A percentile compares a stretch with the other conserved stretches of the same genome.
phyloP scores from a whole-genome alignment of 129 eudicot genomes.

The Tagetes erecta region DNA sequence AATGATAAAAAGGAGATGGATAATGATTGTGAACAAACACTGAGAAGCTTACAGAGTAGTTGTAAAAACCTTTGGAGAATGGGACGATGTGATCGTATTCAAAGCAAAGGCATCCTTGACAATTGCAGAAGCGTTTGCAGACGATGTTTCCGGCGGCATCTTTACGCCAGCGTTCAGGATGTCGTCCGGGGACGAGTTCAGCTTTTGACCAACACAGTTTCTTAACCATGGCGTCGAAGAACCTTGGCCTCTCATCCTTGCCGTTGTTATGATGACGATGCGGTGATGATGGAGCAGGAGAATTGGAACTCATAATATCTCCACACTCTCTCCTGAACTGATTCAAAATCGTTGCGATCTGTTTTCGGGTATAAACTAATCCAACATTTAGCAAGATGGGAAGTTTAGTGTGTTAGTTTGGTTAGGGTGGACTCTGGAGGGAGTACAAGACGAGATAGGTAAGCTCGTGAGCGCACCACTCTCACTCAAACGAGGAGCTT shows the following conservation, averaged over 20 bases:
- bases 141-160: constrained; percentile 92
- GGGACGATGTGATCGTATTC: constrained; percentile 97
- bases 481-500: too few relatives aligned
- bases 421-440: too few relatives aligned
- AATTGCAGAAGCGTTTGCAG: constrained; percentile 85
- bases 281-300: constrained; percentile 38
- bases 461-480: too few relatives aligned
- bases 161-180: constrained; percentile 97
- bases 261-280: constrained; percentile 26
- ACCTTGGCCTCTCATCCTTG: constrained; percentile 46
- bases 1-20: too few relatives aligned
- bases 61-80: constrained; percentile 76
- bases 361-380: too few relatives aligned
- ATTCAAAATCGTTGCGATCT: too few relatives aligned
- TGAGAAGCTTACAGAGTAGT: neutral
- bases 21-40: neutral
- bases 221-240: constrained; percentile 37
- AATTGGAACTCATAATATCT: constrained; percentile 22
- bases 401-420: too few relatives aligned
- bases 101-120: constrained; percentile 95
- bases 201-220: constrained; percentile 74
- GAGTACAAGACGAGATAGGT: too few relatives aligned
- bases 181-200: constrained; percentile 70
- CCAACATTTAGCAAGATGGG: too few relatives aligned
- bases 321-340: neutral